A percentile compares a stretch with the other conserved stretches of the same genome.
Conservation (phyloP, 495 filamentous ascomycete species). For the Aspergillus wentii region DNA sequence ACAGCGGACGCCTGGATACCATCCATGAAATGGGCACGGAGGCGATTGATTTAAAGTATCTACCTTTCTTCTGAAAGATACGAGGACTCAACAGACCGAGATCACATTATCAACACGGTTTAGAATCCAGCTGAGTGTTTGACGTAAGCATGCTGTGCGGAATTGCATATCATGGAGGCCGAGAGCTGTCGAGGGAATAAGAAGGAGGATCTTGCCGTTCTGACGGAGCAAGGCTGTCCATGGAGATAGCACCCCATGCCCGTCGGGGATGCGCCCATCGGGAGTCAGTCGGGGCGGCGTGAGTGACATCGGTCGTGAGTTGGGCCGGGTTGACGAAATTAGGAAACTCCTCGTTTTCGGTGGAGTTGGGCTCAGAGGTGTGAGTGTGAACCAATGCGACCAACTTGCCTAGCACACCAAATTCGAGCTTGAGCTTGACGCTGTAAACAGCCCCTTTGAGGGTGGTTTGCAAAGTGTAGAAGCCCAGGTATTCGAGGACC, state of each 20-base stretch:
- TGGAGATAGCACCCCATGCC: conserved; percentile 25
- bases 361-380: conserved; percentile 27
- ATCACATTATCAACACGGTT: too few species aligned
- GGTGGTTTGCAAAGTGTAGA: conserved; percentile 49
- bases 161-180: conserved; percentile 9
- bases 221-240: conserved; percentile 28
- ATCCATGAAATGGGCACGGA: too few species aligned
- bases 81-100: too few species aligned
- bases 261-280: conserved; percentile 8
- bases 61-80: too few species aligned
- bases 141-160: conserved; percentile 10
- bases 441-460: conserved; percentile 55
- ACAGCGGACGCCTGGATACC: too few species aligned
- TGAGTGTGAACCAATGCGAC: conserved; percentile 29
- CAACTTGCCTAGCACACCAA: conserved; percentile 47
- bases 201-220: conserved; percentile 22
- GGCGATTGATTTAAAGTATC: too few species aligned
- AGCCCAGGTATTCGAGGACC: conserved; percentile 47
- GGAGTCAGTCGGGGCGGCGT: conserved; percentile 19
- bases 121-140: too few species aligned
- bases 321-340: conserved; percentile 35
- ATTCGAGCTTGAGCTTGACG: conserved; percentile 62
- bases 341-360: conserved; percentile 31
- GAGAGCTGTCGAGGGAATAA: conserved; percentile 9
- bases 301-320: conserved; percentile 33